Conservation (phyloP, 768 basidiomycete species). For the Sarcomyxa edulis region DNA sequence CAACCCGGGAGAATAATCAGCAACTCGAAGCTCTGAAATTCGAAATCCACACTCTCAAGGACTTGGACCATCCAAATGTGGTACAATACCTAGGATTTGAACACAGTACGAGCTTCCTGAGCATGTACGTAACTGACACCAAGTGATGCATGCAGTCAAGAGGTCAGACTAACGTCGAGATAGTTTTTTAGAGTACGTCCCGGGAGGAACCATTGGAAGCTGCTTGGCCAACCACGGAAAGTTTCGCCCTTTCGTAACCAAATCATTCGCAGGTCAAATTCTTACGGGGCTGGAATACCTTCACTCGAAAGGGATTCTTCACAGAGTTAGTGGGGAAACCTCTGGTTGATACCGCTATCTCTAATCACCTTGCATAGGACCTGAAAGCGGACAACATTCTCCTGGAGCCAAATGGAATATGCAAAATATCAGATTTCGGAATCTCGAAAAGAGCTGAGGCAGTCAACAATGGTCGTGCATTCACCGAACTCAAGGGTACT, state of each 20-base stretch:
- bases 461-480: constrained; percentile 50
- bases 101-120: constrained; percentile 65
- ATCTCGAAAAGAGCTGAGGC: constrained; percentile 89
- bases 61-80: constrained; percentile 86
- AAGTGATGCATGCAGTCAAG: too few species aligned
- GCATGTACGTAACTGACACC: constrained; percentile 56
- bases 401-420: constrained; percentile 76
- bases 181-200: constrained; percentile 94
- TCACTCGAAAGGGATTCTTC: constrained; percentile 79
- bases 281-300: constrained; percentile 83
- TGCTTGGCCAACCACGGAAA: constrained; percentile 74
- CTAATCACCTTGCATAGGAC: constrained; percentile 43
- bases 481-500: constrained; percentile 83
- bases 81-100: constrained; percentile 91
- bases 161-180: constrained; percentile 4
- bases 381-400: constrained; percentile 94
- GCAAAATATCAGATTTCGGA: constrained; percentile 96
- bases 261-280: constrained; percentile 83
- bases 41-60: constrained; percentile 82
- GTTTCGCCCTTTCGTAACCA: constrained; percentile 81
- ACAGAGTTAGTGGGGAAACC: constrained; percentile 49
- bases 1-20: constrained; percentile 63
- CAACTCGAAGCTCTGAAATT: constrained; percentile 69
- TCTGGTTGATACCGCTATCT: neutral
- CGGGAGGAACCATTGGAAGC: constrained; percentile 86